A percentile compares a stretch with the other conserved stretches of the same genome.
phyloP scores from a whole-genome alignment of 192 early-diverging fungal species.

The Coemansia sp. region DNA sequence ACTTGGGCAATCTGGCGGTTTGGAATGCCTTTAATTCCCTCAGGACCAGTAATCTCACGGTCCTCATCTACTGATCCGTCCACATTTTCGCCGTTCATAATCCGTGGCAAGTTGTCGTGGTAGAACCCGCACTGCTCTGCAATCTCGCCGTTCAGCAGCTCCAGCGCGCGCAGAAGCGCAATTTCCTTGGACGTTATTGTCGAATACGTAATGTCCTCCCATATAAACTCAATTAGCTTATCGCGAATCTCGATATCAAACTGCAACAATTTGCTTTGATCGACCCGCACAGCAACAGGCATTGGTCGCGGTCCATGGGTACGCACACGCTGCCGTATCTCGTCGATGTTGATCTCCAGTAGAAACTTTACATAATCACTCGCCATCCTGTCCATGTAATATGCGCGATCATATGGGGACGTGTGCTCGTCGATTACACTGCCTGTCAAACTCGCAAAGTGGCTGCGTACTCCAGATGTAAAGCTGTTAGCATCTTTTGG shows the following conservation, averaged over 20 bases:
- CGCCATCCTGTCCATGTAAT: slow-evolving; percentile 38
- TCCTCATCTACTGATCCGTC: slow-evolving; percentile 18
- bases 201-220: slow-evolving; percentile 38
- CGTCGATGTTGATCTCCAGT: slow-evolving; percentile 24
- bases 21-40: slow-evolving; percentile 16
- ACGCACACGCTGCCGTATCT: slow-evolving; percentile 23
- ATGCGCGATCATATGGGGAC: slow-evolving; percentile 27
- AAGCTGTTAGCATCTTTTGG: slow-evolving; percentile 2
- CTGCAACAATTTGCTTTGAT: slow-evolving; percentile 15
- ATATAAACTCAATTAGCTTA: slow-evolving; percentile 28
- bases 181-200: slow-evolving; percentile 31
- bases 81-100: slow-evolving; percentile 24
- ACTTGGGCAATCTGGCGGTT: slow-evolving; percentile 16
- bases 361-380: slow-evolving; percentile 24
- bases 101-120: slow-evolving; percentile 8
- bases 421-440: slow-evolving; percentile 21
- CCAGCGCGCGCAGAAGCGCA: slow-evolving; percentile 39
- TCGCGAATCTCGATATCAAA: slow-evolving; percentile 33
- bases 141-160: slow-evolving; percentile 36
- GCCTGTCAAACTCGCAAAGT: slow-evolving; percentile 9
- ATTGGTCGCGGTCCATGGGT: slow-evolving; percentile 26
- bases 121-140: slow-evolving; percentile 34
- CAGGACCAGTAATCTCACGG: slow-evolving; percentile 1
- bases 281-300: slow-evolving; percentile 42
- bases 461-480: slow-evolving; percentile 9